Percentiles rank a stretch among this genome's conserved stretches.
Conservation (phyloP, 768 basidiomycete genomes). For the Bullera alba region DNA sequence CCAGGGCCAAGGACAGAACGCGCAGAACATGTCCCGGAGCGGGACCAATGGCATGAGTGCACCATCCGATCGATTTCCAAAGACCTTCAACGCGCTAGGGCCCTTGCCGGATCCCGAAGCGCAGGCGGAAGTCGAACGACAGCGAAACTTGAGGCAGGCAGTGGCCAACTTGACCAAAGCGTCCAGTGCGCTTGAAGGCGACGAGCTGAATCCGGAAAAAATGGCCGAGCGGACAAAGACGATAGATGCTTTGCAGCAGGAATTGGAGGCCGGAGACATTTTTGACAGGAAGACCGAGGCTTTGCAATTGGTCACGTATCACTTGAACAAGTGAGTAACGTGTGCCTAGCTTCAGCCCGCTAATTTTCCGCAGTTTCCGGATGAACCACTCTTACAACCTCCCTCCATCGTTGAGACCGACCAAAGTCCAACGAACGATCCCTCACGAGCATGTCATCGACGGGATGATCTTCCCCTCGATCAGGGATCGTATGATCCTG, state of each 20-base stretch:
- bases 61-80: not conserved
- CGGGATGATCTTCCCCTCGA: conserved; percentile 75
- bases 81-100: not conserved
- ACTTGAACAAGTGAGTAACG: conserved; percentile 62
- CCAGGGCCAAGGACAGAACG: not conserved
- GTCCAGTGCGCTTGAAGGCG: not conserved
- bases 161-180: conserved; percentile 7
- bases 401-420: conserved; percentile 78
- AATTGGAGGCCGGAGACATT: not conserved
- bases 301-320: conserved; percentile 58
- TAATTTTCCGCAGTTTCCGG: conserved; percentile 43
- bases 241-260: not conserved
- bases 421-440: conserved; percentile 76
- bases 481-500: conserved; percentile 85
- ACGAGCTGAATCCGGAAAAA: conserved; percentile 1
- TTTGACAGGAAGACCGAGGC: conserved; percentile 7
- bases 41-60: too few species aligned
- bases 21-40: too few species aligned
- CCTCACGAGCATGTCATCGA: conserved; percentile 92
- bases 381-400: conserved; percentile 74
- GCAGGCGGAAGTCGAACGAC: not conserved
- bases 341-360: conserved; percentile 26
- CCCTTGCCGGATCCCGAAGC: not conserved
- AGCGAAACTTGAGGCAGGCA: conserved; percentile 3
- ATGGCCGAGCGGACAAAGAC: conserved; percentile 2